Conservation (phyloP, 257 asterid species). For the Capsicum baccatum region DNA sequence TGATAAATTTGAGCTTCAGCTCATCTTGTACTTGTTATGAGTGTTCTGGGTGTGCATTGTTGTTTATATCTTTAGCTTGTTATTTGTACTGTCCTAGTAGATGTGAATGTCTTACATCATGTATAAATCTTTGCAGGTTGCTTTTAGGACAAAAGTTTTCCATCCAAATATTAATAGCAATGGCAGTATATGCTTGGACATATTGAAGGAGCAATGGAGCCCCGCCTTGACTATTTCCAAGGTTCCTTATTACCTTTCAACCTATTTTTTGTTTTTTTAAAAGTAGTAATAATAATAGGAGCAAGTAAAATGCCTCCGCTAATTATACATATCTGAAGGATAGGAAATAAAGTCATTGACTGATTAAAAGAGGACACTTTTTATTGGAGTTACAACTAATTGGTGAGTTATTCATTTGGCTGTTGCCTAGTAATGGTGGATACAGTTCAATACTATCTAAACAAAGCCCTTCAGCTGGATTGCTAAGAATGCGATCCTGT, state of each 20-base stretch:
- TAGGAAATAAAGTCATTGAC: not conserved
- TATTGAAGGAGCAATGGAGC: constrained; percentile 46
- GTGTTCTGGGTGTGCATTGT: not conserved
- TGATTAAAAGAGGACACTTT: not conserved
- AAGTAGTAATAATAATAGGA: not conserved
- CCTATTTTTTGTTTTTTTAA: not conserved
- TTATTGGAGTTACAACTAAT: not conserved
- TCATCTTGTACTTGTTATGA: not conserved
- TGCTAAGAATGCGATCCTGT: not conserved
- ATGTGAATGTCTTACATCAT: not conserved
- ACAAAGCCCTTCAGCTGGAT: not conserved
- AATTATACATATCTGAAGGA: not conserved
- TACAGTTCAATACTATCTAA: not conserved
- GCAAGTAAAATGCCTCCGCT: not conserved
- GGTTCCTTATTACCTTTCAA: constrained; percentile 25
- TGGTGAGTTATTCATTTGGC: not conserved
- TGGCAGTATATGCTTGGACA: constrained; percentile 42
- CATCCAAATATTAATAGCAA: constrained; percentile 44
- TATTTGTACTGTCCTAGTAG: not conserved
- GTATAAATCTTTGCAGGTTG: constrained; percentile 34
- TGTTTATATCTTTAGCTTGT: not conserved
- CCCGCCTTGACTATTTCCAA: constrained; percentile 42
- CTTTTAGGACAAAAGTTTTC: constrained; percentile 38
- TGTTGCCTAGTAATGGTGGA: not conserved
- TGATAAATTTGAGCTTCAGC: not conserved